Evolutionary conservation across 352 stramenopile genomes (phyloP).

Genomic region (Hyaloperonospora brassicae): DNA sequence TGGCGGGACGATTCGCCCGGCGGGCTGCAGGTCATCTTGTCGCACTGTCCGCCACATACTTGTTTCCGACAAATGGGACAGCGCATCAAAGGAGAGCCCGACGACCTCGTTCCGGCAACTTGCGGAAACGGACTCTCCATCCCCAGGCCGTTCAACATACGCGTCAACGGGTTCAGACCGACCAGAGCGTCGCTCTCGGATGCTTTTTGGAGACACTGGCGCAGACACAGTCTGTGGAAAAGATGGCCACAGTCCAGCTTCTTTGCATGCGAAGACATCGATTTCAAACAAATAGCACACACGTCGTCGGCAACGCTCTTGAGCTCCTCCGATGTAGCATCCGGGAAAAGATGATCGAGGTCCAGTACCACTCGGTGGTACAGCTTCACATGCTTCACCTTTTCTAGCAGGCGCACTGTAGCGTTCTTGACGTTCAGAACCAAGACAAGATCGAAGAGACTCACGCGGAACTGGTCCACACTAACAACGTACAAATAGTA

Average conservation of each 20-base stretch:
- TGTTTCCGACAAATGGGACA: constrained; percentile 61
- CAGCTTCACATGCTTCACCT: constrained; percentile 54
- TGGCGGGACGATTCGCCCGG: constrained; percentile 6
- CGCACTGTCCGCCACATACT: constrained; percentile 36
- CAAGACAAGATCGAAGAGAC: constrained; percentile 69
- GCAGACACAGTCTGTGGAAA: constrained; percentile 66
- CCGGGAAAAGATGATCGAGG: constrained; percentile 51
- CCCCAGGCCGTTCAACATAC: constrained; percentile 28
- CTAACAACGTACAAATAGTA: constrained; percentile 83
- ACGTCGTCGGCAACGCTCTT: constrained; percentile 59
- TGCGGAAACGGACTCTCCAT: constrained; percentile 19
- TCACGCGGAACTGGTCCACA: constrained; percentile 70
- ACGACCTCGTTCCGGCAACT: constrained; percentile 3
- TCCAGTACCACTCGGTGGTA: constrained; percentile 70
- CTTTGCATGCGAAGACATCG: constrained; percentile 60
- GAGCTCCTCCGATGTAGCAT: constrained; percentile 49
- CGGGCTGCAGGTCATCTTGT: constrained; percentile 6
- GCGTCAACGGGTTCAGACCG: constrained; percentile 24
- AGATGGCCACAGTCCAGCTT: constrained; percentile 66
- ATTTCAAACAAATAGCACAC: constrained; percentile 72
- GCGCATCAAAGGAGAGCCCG: constrained; percentile 29
- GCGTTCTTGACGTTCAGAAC: constrained; percentile 81
- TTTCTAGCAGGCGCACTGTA: constrained; percentile 54
- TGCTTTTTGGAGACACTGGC: constrained; percentile 63
- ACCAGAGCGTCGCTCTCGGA: constrained; percentile 53